Evolutionary conservation across 1,139 yeast species (phyloP).

Genomic region (Suhomyces wounanorum): DNA sequence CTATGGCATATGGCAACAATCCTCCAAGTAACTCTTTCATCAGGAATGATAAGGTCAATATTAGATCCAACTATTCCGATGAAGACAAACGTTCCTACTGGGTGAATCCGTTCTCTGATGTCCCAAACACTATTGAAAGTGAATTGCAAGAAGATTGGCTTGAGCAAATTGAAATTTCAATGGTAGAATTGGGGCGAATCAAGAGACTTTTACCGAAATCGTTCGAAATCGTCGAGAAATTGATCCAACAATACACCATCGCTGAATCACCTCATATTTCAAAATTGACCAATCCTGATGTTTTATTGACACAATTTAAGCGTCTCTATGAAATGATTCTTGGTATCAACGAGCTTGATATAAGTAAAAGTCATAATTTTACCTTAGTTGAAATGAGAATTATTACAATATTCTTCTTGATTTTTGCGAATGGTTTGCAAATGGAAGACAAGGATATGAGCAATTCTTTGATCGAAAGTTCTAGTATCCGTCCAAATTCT

Average conservation of each 20-base stretch:
- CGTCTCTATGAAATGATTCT: constrained; percentile 11
- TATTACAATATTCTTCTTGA: constrained; percentile 21
- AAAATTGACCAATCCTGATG: constrained; percentile 9
- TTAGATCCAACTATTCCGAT: neutral
- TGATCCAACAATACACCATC: constrained; percentile 11
- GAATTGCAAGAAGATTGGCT: constrained; percentile 11
- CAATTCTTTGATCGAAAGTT: constrained; percentile 13
- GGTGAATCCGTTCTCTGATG: constrained; percentile 5
- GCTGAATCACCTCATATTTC: constrained; percentile 13
- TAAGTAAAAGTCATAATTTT: constrained; percentile 10
- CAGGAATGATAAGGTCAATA: neutral
- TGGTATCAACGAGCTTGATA: constrained; percentile 11
- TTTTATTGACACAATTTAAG: constrained; percentile 7
- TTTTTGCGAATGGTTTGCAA: constrained; percentile 28
- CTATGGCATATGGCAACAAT: neutral
- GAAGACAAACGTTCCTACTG: constrained; percentile 2
- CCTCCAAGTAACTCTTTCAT: neutral
- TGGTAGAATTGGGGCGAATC: constrained; percentile 15
- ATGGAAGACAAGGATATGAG: constrained; percentile 15
- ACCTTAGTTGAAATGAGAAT: constrained; percentile 15
- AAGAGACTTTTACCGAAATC: constrained; percentile 14
- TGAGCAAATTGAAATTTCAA: constrained; percentile 11
- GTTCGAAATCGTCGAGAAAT: constrained; percentile 9
- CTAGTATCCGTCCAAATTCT: constrained; percentile 12
- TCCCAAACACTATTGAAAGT: constrained; percentile 1